Evolutionary conservation across 1,139 yeast genomes (phyloP), one percentile per base, ranked within the genome.

Genomic region (Yamadazyma conglobata): DNA sequence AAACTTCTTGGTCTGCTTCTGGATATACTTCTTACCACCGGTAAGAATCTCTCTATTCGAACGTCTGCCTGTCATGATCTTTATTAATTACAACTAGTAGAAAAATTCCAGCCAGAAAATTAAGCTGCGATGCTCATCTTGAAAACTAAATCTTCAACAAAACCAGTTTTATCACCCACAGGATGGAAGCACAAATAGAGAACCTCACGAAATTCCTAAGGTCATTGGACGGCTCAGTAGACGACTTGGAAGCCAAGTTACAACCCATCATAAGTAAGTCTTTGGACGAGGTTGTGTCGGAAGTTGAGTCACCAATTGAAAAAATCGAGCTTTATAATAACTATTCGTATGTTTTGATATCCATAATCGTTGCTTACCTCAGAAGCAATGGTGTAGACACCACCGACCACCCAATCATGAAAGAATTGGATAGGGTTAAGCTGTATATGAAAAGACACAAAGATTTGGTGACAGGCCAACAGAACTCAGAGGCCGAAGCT

Each of bases 21-120:
- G 69, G n/a, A 80, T 81, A 58, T 88, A 88, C 46, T 73, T 75
- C 57, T 83, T 78, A 45, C 95, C 96, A 12, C 94, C 94, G 3
- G 95, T 83, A 53, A 89, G 79, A 38, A 88, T 75, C 48, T 88
- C 91, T 57, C 95, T 75, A 55, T 88, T 88, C n/a, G 54, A 54
- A 39, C 64, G 52, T 46, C 48, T 21, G 39, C 49, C 54, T 14
- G 26, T 22, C 8, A 22, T 11, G 19, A 21, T 24, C 15, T 10
- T 20, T 16, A 19, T 16, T 8, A 13, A 5, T 10, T 4, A 11
- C 13, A 14, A 9, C 6, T 17, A 7, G 6, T 17, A 17, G 8
- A 7, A 17, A 9, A n/a, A 13, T 23, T 7, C n/a, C n/a, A 17
- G 6, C 6, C n/a, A 31, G 28, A 34, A 31, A 18, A 9, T 17